Evolutionary conservation across 2,329 filamentous ascomycete species (phyloP), one percentile per base, ranked within the genome.

Genomic region (Penicillium rolfsii): DNA sequence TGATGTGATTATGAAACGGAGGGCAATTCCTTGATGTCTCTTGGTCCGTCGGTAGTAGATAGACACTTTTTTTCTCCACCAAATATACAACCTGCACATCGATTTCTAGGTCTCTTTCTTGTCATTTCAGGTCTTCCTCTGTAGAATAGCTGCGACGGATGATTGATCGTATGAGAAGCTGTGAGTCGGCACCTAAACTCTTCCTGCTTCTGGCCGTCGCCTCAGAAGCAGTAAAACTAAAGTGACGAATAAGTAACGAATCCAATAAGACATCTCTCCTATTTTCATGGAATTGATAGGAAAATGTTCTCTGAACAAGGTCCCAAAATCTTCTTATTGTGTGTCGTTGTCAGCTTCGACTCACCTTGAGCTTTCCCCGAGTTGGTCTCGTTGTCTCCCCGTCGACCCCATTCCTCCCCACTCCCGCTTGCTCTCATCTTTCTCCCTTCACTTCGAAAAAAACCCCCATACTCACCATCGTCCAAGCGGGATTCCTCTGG

Each of bases 21-120:
- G 64, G 55, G 53, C 64, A 64, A 49, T 57, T 64, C 49, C 58
- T 57, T 64, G 60, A 66, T 67, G 62, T 67, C 58, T 64, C 64
- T 64, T 57, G 60, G 62, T 59, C 57, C 59, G 58, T 66, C 65
- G 67, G 67, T 67, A 72, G 73, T 75, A 76, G 73, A 76, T 76
- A 74, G 72, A 75, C 64, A 64, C 28, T 53, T 40, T 49, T 59
- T 68, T 57, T 67, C 64, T 61, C 64, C 70, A 64, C 65, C 65
- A 63, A 74, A 75, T 73, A 73, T 73, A 75, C 65, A 70, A 66
- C 61, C 63, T 70, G 65, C 68, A 69, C 64, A 66, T 66, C 62
- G 24, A 40, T 3, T 22, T 40, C 3, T 16, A 24, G 19, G 16
- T n/a, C 2, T 4, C 6, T 22, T 4, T 19, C 16, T 4, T 22